phyloP scores from a whole-genome alignment of 2,329 filamentous ascomycete genomes.

The Cryphonectria parasitica region DNA sequence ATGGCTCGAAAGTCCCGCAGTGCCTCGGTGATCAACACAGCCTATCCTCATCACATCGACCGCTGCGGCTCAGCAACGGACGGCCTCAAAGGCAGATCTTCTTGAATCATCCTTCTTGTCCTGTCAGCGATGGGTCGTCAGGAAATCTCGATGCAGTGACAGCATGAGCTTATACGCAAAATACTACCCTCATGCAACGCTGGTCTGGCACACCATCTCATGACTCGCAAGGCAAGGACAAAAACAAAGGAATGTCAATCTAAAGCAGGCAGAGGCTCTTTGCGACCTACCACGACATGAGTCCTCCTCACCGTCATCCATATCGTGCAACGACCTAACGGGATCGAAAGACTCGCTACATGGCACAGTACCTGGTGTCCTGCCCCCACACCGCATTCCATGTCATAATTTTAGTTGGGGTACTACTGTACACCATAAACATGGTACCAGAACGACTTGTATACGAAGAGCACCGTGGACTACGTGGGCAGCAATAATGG shows the following conservation, averaged over 20 bases:
- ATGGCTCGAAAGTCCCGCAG: not conserved
- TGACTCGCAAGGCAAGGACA: slow-evolving; percentile 8
- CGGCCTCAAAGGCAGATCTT: slow-evolving; percentile 14
- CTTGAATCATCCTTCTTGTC: slow-evolving; percentile 23
- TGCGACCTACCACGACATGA: not conserved
- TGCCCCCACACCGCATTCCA: slow-evolving; percentile 2
- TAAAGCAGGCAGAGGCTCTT: not conserved
- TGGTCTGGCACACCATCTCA: not conserved
- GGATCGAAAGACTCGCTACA: not conserved
- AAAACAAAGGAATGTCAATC: not conserved
- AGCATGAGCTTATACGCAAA: not conserved
- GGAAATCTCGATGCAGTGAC: not conserved
- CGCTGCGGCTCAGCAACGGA: slow-evolving; percentile 7
- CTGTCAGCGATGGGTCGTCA: slow-evolving; percentile 2
- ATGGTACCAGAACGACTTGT: not conserved
- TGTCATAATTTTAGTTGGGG: not conserved
- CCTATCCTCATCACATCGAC: not conserved
- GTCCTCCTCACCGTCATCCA: not conserved
- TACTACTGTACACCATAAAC: not conserved
- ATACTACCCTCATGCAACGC: not conserved
- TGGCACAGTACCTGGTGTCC: not conserved
- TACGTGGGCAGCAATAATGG: not conserved
- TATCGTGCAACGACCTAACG: not conserved
- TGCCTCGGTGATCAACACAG: slow-evolving; percentile 13
- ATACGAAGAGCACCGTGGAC: not conserved